A percentile compares a stretch with the other conserved stretches of the same genome.
Conservation (phyloP, 108 stramenopile species). For the Cyclotella choctawhatcheeana region DNA sequence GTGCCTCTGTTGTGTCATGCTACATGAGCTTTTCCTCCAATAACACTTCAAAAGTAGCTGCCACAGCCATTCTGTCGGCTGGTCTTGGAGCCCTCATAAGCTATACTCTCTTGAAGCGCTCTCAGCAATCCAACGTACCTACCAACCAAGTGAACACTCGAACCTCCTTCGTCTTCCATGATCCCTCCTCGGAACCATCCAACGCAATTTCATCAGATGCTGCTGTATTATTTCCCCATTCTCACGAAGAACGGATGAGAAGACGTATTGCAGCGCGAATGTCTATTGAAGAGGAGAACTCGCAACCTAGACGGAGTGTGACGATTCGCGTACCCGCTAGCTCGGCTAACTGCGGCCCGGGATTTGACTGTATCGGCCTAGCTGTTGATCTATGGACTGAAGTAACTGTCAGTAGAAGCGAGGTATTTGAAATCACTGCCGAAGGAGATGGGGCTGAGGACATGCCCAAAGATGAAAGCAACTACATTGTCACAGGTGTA, state of each 20-base stretch:
- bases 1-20: no score
- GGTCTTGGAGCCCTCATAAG: no score
- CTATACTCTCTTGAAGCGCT: no score
- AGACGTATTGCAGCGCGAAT: constrained; percentile 83
- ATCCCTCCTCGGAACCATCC: constrained; percentile 18
- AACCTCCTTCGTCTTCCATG: constrained; percentile 50
- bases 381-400: constrained; percentile 99
- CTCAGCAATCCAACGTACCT: no score
- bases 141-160: no score
- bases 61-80: no score
- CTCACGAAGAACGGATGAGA: constrained; percentile 91
- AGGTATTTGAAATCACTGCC: constrained; percentile 91
- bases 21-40: no score
- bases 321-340: constrained; percentile 98
- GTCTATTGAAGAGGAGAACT: constrained; percentile 87
- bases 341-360: constrained; percentile 98
- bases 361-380: constrained; percentile 98
- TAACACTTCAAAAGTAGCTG: no score
- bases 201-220: constrained; percentile 18
- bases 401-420: constrained; percentile 90
- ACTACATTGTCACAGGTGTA: constrained; percentile 91
- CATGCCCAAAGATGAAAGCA: constrained; percentile 90
- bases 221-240: constrained; percentile 74
- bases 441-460: constrained; percentile 88
- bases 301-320: constrained; percentile 76